Evolutionary conservation across 441 rosid genomes (phyloP), one percentile per base, ranked within the genome.

Genomic region (Aleurites moluccanus): DNA sequence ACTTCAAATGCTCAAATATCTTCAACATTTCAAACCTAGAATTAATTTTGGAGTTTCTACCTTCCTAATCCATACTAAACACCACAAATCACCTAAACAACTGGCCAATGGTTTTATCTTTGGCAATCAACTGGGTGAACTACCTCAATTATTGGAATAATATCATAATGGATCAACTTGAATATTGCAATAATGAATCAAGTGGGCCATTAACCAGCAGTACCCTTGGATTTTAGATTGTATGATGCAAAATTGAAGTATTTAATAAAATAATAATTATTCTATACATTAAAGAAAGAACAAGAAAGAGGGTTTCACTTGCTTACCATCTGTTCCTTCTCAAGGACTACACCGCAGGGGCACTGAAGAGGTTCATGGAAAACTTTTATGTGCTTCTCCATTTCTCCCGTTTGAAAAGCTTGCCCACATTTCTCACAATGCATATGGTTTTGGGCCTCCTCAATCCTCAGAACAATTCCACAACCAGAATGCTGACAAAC

Each of bases 361-460:
- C 97, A 94, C 52, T 72, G 83, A 75, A 84, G 83, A 7, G 98
- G 96, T 78, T 93, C 98, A 25, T 93, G 99, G 71, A 89, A 92
- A 76, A 93, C 96, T 85, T 90, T 92, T 90, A 90, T 75, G 75
- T 93, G 99, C 84, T 96, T 96, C 81, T 92, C 95, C 86, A 96
- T 86, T 87, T 96, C 99, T 66, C 80, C 89, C 21, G 25, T 78
- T 55, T 93, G 99, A 77, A 92, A 84, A 18, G 92, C 90, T 81
- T 88, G 83, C 71, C 97, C 98, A 65, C 99, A 96, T 75, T 89
- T 90, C 33, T 88, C 87, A 42, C 97, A 89, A 69, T 90, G 97
- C 42, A 85, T 72, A 79, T 90, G 97, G 77, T 85, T 88, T 79
- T 83, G 82, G 57, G 91, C 91, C 77, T 93, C 98, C 76, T 85